Percentiles rank a stretch among this genome's conserved stretches.
phyloP scores from a whole-genome alignment of 768 basidiomycete species.

The Boletus huronensis region DNA sequence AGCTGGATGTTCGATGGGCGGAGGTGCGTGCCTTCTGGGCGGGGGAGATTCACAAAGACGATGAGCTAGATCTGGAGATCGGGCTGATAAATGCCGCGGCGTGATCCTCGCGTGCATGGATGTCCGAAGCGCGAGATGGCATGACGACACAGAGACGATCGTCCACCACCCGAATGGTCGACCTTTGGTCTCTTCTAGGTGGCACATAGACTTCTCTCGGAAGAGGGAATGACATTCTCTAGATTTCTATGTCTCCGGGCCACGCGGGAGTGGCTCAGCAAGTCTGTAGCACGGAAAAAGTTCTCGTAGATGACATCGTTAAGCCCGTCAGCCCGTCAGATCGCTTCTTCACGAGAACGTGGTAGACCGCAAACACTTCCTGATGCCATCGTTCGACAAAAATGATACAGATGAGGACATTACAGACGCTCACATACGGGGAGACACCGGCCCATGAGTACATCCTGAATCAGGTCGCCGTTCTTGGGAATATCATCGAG shows the following conservation, averaged over 20 bases:
- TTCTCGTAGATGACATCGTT: conserved; percentile 46
- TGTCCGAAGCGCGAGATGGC: too few relatives aligned
- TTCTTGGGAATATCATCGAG: conserved; percentile 33
- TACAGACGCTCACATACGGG: conserved; percentile 44
- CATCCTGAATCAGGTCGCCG: conserved; percentile 27
- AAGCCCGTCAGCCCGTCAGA: conserved; percentile 24
- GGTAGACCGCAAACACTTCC: conserved; percentile 43
- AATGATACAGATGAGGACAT: conserved; percentile 43
- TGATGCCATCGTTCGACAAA: conserved; percentile 29
- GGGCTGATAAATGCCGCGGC: too few relatives aligned
- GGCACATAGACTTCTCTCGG: conserved; percentile 39
- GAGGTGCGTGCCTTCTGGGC: conserved; percentile 1
- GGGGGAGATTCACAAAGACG: conserved; percentile 2
- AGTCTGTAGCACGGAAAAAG: conserved; percentile 35
- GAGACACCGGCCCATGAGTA: conserved; percentile 37
- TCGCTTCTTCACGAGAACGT: conserved; percentile 34
- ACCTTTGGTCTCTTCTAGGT: conserved; percentile 20
- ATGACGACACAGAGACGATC: too few relatives aligned
- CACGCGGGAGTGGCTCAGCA: conserved; percentile 8
- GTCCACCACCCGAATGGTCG: too few relatives aligned
- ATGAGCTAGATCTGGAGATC: too few relatives aligned
- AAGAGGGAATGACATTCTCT: conserved; percentile 36
- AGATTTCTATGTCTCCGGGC: conserved; percentile 22
- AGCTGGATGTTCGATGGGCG: too few relatives aligned
- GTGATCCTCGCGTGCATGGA: too few relatives aligned